These are phyloP conservation scores for Mycena sp. DNA, from an alignment of 1,284 basidiomycete species.

Conservation along the genomic window DNA sequence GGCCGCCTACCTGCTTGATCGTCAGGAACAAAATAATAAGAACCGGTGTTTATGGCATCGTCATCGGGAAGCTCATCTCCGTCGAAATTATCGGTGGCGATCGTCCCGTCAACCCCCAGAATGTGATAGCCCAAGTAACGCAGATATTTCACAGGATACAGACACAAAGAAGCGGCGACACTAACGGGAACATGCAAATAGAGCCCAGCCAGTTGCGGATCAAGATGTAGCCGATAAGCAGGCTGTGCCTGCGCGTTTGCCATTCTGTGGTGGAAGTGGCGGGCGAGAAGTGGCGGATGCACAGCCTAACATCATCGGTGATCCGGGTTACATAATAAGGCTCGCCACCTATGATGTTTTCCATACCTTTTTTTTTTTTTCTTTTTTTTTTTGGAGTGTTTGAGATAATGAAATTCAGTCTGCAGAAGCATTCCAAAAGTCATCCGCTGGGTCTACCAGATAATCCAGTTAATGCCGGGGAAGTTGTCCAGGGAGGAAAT, in stretches of 20 bases:
- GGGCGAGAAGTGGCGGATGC: not conserved
- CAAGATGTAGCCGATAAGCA: not conserved
- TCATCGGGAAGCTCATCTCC: not conserved
- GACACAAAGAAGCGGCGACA: not conserved
- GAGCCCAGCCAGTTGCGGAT: not conserved
- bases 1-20: too few relatives aligned
- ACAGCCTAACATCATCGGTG: not conserved
- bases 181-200: not conserved
- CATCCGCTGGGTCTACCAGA: too few relatives aligned
- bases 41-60: not conserved
- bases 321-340: too few relatives aligned
- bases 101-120: not conserved
- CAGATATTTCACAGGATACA: not conserved
- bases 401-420: too few relatives aligned
- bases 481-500: too few relatives aligned
- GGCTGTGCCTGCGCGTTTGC: not conserved
- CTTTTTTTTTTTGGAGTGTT: too few relatives aligned
- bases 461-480: too few relatives aligned
- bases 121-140: conserved; percentile 1
- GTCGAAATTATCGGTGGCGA: not conserved
- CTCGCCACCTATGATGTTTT: too few relatives aligned
- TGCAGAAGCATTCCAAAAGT: too few relatives aligned
- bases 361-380: too few relatives aligned
- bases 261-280: not conserved
- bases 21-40: not conserved